phyloP scores from a whole-genome alignment of 805 yeast genomes.

The Candida oleophila region DNA sequence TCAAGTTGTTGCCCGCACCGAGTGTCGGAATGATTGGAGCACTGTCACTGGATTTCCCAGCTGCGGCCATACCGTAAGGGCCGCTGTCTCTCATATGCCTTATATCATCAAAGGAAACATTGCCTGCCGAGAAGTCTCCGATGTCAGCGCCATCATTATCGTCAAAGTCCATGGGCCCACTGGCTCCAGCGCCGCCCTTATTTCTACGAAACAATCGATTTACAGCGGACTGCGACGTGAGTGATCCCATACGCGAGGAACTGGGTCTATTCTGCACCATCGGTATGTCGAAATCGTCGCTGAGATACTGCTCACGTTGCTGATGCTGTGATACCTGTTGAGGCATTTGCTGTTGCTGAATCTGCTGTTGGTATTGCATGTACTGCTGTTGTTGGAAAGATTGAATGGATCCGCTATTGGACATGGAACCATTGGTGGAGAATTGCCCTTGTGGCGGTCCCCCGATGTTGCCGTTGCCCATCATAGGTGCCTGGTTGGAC shows the following conservation, averaged over 20 bases:
- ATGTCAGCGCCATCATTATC: constrained; percentile 39
- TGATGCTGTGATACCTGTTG: constrained; percentile 8
- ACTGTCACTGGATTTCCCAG: constrained; percentile 43
- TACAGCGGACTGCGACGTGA: constrained; percentile 40
- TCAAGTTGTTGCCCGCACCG: constrained; percentile 29
- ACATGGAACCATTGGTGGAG: neutral
- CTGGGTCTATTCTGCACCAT: neutral
- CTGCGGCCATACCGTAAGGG: constrained; percentile 53
- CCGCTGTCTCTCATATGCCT: constrained; percentile 57
- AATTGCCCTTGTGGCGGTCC: neutral
- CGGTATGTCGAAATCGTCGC: constrained; percentile 9
- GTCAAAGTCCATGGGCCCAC: constrained; percentile 25
- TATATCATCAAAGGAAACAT: constrained; percentile 62
- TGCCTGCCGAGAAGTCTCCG: constrained; percentile 32
- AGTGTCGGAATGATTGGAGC: constrained; percentile 77
- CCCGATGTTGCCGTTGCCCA: neutral
- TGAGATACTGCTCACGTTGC: constrained; percentile 6
- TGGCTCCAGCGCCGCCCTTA: constrained; percentile 23
- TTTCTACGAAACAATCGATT: constrained; percentile 44
- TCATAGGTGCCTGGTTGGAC: neutral
- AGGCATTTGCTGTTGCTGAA: constrained; percentile 8
- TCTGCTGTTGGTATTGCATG: constrained; percentile 9
- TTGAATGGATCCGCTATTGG: constrained; percentile 6
- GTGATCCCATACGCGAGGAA: constrained; percentile 33
- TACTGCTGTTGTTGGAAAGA: constrained; percentile 4